Base-by-base conservation (phyloP, 805 yeast species). In the Teunomyces aglyptinius region DNA sequence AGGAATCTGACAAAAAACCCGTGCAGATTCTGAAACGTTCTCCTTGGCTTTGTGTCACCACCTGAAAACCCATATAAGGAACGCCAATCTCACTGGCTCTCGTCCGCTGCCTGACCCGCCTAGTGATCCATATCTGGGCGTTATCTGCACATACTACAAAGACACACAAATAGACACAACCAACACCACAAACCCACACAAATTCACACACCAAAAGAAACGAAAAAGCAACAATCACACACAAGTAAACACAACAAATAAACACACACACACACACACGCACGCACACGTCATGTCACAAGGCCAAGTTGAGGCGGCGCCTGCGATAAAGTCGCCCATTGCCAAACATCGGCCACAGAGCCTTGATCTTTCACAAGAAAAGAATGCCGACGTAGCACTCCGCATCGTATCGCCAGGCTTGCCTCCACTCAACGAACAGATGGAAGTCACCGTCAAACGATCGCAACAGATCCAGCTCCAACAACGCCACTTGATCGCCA, bases 331-430 rank as follows among this genome's bases (percentile, higher is more conserved):
- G 26, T 24, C 26, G 11, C 26, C 26, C 8, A 11, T 24, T 8
- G 26, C 26, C 26, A 39, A 35, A 47, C 61, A 50, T 45, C 51
- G 62, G 26, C 63, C 66, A 4, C 41, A 45, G 38, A 52, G 61
- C 26, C 52, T 60, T 34, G 44, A 55, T 26, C 51, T 57, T 33
- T 13, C 43, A 18, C 27, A 24, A 10, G 20, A 38, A 8, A 39
- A 46, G 16, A 55, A 59, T 43, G 46, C 61, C 11, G 63, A 64
- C 39, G 50, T 64, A 24, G 71, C 71, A 4, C 49, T 67, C 28
- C 53, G 71, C 19, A 61, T 67, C 15, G 71, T 67, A 5, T 56
- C 63, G 45, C 71, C 71, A 8, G 71, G 71, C 1, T 52, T 65
- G 20, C 68, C 70, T 1, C 56, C 58, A 7, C 49, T 65, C 29